Percentiles rank a stretch among this genome's conserved stretches.
These are phyloP conservation scores for Benincasa hispida DNA, from an alignment of 306 rosid species.

Conservation along the genomic window DNA sequence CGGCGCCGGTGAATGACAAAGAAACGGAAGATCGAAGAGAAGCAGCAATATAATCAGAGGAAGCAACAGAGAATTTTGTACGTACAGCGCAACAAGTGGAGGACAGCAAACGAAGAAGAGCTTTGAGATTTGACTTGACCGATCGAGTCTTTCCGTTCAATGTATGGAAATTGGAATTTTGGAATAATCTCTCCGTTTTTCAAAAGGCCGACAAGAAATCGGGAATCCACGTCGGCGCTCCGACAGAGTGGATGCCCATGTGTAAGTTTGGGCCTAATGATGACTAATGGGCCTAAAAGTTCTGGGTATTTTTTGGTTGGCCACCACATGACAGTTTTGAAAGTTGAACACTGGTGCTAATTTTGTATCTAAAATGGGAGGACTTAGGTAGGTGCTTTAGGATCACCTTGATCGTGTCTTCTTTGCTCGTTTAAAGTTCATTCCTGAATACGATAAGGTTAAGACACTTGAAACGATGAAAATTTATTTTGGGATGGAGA, in stretches of 20 bases:
- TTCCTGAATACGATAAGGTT: no score
- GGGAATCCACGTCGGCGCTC: neutral
- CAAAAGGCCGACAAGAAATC: neutral
- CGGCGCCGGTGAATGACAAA: neutral
- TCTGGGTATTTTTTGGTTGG: no score
- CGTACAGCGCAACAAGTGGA: neutral
- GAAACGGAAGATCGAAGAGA: neutral
- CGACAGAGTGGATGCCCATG: neutral
- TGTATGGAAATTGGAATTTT: neutral
- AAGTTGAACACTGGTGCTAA: no score
- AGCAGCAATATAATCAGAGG: neutral
- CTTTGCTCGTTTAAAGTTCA: no score
- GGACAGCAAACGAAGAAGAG: neutral
- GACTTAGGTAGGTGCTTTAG: no score
- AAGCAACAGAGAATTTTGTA: neutral
- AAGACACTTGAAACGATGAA: no score
- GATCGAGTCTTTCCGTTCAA: neutral
- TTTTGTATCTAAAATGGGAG: no score
- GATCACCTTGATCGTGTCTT: no score
- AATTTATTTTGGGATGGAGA: no score
- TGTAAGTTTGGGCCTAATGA: neutral
- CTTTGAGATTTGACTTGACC: neutral
- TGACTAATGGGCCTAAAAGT: neutral
- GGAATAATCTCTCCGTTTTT: neutral
- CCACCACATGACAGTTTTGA: no score